These are phyloP conservation scores for Triticum turgidum DNA, from an alignment of 176 grass and related monocot species.

Conservation along the genomic window DNA sequence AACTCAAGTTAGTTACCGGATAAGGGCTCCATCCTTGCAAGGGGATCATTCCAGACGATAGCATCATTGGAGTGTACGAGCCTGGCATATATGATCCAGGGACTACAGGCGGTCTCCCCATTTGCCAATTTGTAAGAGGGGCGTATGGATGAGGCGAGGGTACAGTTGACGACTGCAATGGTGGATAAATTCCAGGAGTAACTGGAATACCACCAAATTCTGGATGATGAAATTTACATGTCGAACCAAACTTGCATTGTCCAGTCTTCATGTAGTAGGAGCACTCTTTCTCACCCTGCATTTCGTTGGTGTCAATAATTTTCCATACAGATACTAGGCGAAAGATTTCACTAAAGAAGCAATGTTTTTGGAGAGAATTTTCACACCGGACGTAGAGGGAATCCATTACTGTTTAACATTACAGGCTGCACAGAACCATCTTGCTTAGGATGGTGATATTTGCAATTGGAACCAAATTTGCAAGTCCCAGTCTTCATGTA, in stretches of 20 bases:
- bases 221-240: conserved; percentile 96
- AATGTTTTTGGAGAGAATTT: conserved; percentile 29
- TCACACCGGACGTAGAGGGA: conserved; percentile 66
- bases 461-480: conserved; percentile 87
- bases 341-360: conserved; percentile 16
- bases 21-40: conserved; percentile 91
- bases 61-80: conserved; percentile 69
- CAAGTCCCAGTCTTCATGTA: conserved; percentile 90
- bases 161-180: conserved; percentile 56
- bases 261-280: conserved; percentile 98
- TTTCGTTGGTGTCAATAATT: conserved; percentile 29
- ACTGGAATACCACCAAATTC: conserved; percentile 49
- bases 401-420: conserved; percentile 76
- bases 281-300: conserved; percentile 97
- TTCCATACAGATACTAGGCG: background rate
- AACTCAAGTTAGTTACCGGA: conserved; percentile 49
- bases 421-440: conserved; percentile 52
- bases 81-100: conserved; percentile 68
- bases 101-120: conserved; percentile 64
- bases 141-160: conserved; percentile 61
- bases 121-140: conserved; percentile 66
- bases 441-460: conserved; percentile 95
- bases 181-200: conserved; percentile 64
- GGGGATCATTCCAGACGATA: conserved; percentile 80
- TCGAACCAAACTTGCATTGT: conserved; percentile 81